Evolutionary conservation across 1,284 basidiomycete species (phyloP).

Genomic region (Papiliotrema nemorosa): DNA sequence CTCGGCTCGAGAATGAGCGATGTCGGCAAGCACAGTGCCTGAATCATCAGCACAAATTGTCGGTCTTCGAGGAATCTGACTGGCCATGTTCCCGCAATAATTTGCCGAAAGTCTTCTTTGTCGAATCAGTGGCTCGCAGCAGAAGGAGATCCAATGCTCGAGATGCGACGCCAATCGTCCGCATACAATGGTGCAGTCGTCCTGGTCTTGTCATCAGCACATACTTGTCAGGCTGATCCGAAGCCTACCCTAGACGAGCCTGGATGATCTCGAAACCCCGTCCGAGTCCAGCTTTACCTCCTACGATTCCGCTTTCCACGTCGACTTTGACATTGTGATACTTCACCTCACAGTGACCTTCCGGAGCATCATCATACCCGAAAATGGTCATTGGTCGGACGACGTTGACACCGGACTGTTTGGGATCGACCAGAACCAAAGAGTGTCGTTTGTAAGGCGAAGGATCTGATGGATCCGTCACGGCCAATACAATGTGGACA

Average conservation of each 20-base stretch:
- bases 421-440: conserved; percentile 86
- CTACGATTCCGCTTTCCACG: conserved; percentile 57
- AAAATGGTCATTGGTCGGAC: conserved; percentile 89
- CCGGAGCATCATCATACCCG: conserved; percentile 91
- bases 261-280: conserved; percentile 96
- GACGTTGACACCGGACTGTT: conserved; percentile 80
- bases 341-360: conserved; percentile 91
- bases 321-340: conserved; percentile 94
- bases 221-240: too few relatives aligned
- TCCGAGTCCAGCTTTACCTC: conserved; percentile 72
- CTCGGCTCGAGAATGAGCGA: conserved; percentile 87
- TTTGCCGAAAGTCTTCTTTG: conserved; percentile 91
- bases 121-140: conserved; percentile 84
- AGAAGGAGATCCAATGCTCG: conserved; percentile 84
- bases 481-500: conserved; percentile 83
- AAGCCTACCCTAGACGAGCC: conserved; percentile 87
- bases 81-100: conserved; percentile 82
- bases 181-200: conserved; percentile 98
- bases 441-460: conserved; percentile 76
- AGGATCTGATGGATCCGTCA: conserved; percentile 45
- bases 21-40: conserved; percentile 85
- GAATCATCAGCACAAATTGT: not conserved
- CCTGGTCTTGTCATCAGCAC: conserved; percentile 64
- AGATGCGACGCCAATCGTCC: conserved; percentile 84
- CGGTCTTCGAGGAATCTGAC: conserved; percentile 12